phyloP scores from a whole-genome alignment of 768 basidiomycete species.

The Suillus cothurnatus region DNA sequence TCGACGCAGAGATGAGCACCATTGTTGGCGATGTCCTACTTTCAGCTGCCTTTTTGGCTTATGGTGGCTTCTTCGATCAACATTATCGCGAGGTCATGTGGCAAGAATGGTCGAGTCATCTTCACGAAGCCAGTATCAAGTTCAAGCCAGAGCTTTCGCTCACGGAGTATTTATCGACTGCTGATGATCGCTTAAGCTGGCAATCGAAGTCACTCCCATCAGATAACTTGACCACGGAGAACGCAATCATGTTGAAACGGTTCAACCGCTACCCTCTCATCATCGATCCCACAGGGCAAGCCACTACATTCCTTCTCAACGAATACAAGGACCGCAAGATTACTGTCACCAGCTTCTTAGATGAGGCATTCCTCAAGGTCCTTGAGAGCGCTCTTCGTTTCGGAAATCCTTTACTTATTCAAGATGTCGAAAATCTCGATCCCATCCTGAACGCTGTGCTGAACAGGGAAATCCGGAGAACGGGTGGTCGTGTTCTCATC shows the following conservation, averaged over 20 bases:
- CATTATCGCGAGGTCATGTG: slow-evolving; percentile 97
- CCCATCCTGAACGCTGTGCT: slow-evolving; percentile 97
- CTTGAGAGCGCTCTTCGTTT: slow-evolving; percentile 98
- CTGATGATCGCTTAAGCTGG: slow-evolving; percentile 95
- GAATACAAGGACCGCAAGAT: slow-evolving; percentile 97
- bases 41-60: slow-evolving; percentile 95
- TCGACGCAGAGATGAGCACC: slow-evolving; percentile 98
- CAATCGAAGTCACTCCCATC: slow-evolving; percentile 95
- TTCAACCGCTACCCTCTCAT: slow-evolving; percentile 98
- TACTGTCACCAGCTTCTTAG: slow-evolving; percentile 96
- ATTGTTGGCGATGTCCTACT: slow-evolving; percentile 96
- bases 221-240: slow-evolving; percentile 95
- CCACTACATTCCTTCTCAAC: slow-evolving; percentile 90
- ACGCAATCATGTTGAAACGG: slow-evolving; percentile 99
- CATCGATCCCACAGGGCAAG: slow-evolving; percentile 98
- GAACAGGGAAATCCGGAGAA: slow-evolving; percentile 94
- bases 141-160: slow-evolving; percentile 92
- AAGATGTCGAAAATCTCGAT: slow-evolving; percentile 97
- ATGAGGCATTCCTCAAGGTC: slow-evolving; percentile 98
- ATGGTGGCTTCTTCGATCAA: slow-evolving; percentile 98
- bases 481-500: slow-evolving; percentile 96
- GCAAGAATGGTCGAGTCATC: slow-evolving; percentile 92
- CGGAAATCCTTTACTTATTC: slow-evolving; percentile 95
- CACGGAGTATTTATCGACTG: slow-evolving; percentile 95
- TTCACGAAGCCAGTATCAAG: slow-evolving; percentile 86